phyloP scores from a whole-genome alignment of 306 rosid species.

The Dicorynia guianensis region DNA sequence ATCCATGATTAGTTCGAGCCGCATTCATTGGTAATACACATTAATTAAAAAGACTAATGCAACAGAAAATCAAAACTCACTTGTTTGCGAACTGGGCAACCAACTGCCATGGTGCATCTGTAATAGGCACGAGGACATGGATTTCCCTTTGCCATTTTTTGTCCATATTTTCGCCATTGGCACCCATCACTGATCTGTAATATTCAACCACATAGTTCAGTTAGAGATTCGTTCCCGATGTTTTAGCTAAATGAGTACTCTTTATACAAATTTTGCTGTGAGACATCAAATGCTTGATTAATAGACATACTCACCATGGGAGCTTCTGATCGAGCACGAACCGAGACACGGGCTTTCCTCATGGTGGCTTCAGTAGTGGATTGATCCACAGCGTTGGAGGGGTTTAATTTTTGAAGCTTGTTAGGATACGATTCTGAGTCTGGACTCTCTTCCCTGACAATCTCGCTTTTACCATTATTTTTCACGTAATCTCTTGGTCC shows the following conservation, averaged over 20 bases:
- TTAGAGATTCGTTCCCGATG: neutral
- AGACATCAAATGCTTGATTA: no score
- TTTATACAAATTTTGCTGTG: no score
- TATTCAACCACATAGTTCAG: neutral
- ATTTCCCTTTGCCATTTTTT: slow-evolving; percentile 95
- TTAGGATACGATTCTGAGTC: slow-evolving; percentile 73
- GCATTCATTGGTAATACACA: neutral
- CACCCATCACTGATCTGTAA: slow-evolving; percentile 94
- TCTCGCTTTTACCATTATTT: slow-evolving; percentile 52
- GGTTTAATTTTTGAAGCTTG: slow-evolving; percentile 58
- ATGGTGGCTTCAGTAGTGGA: slow-evolving; percentile 80
- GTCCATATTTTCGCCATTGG: slow-evolving; percentile 98
- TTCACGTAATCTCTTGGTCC: slow-evolving; percentile 25
- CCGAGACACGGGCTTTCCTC: slow-evolving; percentile 98
- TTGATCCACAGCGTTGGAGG: slow-evolving; percentile 58
- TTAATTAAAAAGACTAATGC: neutral
- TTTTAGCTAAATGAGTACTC: no score
- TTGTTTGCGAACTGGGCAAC: slow-evolving; percentile 99
- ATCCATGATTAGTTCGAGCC: slow-evolving; percentile 8
- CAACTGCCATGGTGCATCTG: slow-evolving; percentile 94
- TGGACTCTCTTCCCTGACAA: slow-evolving; percentile 75
- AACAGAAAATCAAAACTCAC: slow-evolving; percentile 48
- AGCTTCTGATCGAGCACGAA: slow-evolving; percentile 96
- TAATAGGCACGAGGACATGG: slow-evolving; percentile 98
- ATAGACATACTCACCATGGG: slow-evolving; percentile 64